Evolutionary conservation across 371 early-diverging fungal species (phyloP), one percentile per base, ranked within the genome.

Genomic region (Apophysomyces ossiformis): DNA sequence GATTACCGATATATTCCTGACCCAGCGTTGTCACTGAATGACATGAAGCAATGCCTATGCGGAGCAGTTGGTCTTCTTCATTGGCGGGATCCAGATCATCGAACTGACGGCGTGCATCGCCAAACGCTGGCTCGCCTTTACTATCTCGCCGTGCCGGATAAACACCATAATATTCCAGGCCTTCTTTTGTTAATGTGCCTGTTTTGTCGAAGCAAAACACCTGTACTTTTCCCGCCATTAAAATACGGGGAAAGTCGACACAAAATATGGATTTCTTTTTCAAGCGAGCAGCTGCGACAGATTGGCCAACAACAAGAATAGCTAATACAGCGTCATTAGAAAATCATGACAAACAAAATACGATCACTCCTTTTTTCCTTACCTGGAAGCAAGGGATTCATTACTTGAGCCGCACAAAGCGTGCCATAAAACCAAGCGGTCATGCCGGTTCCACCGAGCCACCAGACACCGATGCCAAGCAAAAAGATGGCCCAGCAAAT

Each of bases 191-290:
- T 38, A 87, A 69, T n/a, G 87, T 87, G 9, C 87, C 87, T 0
- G 87, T 87, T 46, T 78, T 78, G 18, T 78, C 78, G 80, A 95
- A 97, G 70, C 93, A 95, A 64, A 96, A 93, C 9, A 96, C 89
- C 74, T 95, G 90, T 36, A 96, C 85, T 72, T 93, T 93, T 41
- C 96, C 96, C 8, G 93, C 93, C 80, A 86, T 83, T 64, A 93
- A 87, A 67, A 96, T 93, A 44, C 97, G 81, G 41, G 85, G 83
- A 38, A 90, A 79, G 66, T 93, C 93, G 16, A 92, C 90, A 63
- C 92, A 92, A 50, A 82, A 86, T 5, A 93, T 86, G 12, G 86
- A 77, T 66, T 83, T 83, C 50, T 74, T 75, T 32, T 77, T 72
- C 43, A 93, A 70, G 58, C 94, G 74, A 61, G 82, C 83, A 16